Conservation (phyloP, 2,329 filamentous ascomycete genomes). For the Xylaria sp. region DNA sequence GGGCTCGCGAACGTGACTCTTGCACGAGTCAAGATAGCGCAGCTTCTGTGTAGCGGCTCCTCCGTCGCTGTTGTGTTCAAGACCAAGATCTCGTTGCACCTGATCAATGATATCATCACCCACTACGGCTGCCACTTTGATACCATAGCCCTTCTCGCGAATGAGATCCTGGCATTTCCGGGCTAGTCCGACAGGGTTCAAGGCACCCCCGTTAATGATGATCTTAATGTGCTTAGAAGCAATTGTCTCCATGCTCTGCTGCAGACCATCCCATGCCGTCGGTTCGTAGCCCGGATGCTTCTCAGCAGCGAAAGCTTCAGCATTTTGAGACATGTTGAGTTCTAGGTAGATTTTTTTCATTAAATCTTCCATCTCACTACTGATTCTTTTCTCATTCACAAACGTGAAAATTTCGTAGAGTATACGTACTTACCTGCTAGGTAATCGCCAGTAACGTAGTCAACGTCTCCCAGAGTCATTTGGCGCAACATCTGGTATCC, state of each 20-base stretch:
- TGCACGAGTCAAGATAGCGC: slow-evolving; percentile 42
- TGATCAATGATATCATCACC: slow-evolving; percentile 34
- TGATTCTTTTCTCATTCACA: not conserved
- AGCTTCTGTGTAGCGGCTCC: slow-evolving; percentile 34
- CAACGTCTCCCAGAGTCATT: slow-evolving; percentile 1
- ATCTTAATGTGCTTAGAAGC: slow-evolving; percentile 54
- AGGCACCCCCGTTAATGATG: slow-evolving; percentile 59
- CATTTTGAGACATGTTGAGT: slow-evolving; percentile 57
- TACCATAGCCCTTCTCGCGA: slow-evolving; percentile 22
- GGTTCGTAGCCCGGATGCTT: slow-evolving; percentile 44
- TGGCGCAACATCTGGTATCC: slow-evolving; percentile 10
- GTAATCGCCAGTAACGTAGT: slow-evolving; percentile 10
- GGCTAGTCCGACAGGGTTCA: slow-evolving; percentile 57
- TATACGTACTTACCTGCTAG: slow-evolving; percentile 1
- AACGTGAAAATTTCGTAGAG: not conserved
- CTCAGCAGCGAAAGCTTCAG: slow-evolving; percentile 40
- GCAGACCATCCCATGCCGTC: slow-evolving; percentile 43
- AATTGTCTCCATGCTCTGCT: slow-evolving; percentile 34
- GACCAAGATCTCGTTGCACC: slow-evolving; percentile 28
- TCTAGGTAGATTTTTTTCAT: slow-evolving; percentile 30
- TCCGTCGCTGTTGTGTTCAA: no score
- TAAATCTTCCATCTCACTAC: not conserved
- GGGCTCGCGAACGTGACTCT: slow-evolving; percentile 47
- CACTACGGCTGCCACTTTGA: slow-evolving; percentile 40
- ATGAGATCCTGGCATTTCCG: slow-evolving; percentile 57